Evolutionary conservation across 345 rosid species (phyloP).

Genomic region (Moricandia arvensis): DNA sequence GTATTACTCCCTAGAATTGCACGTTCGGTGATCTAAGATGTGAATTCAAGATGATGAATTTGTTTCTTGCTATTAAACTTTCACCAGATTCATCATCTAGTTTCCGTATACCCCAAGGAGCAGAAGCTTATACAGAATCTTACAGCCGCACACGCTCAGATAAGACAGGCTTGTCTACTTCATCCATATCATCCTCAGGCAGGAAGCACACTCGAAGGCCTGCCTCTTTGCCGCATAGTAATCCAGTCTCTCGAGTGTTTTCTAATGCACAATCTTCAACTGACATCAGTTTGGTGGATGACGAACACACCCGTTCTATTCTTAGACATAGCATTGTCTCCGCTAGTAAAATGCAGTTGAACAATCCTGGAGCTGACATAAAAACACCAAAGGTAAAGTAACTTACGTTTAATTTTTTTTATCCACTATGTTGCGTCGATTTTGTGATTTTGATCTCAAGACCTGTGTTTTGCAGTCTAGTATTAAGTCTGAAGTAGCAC

Average conservation of each 20-base stretch:
- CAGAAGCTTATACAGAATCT: constrained; percentile 33
- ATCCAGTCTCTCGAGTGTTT: constrained; percentile 22
- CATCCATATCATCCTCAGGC: constrained; percentile 29
- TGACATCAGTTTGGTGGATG: constrained; percentile 14
- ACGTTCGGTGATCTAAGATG: background rate
- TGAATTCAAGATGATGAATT: background rate
- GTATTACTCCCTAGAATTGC: constrained; percentile 19
- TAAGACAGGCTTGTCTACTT: constrained; percentile 23
- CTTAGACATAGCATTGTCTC: constrained; percentile 25
- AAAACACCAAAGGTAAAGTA: constrained; percentile 31
- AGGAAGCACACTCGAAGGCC: constrained; percentile 22
- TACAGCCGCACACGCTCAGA: constrained; percentile 34
- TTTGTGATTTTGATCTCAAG: background rate
- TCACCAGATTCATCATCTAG: constrained; percentile 31
- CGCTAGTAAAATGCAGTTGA: constrained; percentile 9
- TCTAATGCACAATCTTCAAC: constrained; percentile 32
- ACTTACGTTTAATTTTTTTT: background rate
- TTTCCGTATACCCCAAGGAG: constrained; percentile 31
- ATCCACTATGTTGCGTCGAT: background rate
- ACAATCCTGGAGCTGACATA: constrained; percentile 3
- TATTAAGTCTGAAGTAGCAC: constrained; percentile 60
- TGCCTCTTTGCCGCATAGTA: constrained; percentile 25
- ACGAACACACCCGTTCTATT: constrained; percentile 34
- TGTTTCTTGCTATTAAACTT: background rate
- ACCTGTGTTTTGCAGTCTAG: constrained; percentile 44